Conservation (phyloP, 495 filamentous ascomycete species). For the Annulohypoxylon stygium region DNA sequence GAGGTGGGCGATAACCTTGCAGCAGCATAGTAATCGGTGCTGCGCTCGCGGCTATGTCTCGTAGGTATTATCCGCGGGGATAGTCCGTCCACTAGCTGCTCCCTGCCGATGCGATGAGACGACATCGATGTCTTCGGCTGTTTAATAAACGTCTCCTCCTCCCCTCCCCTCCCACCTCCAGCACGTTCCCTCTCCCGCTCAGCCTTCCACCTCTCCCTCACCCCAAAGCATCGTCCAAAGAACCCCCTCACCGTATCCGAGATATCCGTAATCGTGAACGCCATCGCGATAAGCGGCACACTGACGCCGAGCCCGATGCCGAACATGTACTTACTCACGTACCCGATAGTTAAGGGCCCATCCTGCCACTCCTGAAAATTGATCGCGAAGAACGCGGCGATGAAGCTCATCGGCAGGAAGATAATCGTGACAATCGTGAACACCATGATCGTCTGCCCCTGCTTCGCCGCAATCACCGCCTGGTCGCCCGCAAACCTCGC, state of each 20-base stretch:
- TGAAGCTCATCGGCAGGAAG: slow-evolving; percentile 76
- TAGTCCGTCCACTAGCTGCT: not conserved
- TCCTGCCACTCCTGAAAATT: slow-evolving; percentile 68
- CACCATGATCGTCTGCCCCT: slow-evolving; percentile 80
- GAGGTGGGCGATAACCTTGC: slow-evolving; percentile 38
- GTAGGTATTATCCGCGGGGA: slow-evolving; percentile 5
- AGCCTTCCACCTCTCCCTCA: not conserved
- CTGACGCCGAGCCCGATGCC: slow-evolving; percentile 76
- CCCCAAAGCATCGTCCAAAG: slow-evolving; percentile 12
- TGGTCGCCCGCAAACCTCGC: slow-evolving; percentile 77
- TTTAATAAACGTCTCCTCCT: slow-evolving; percentile 18
- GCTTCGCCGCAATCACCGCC: slow-evolving; percentile 72
- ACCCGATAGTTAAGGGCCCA: slow-evolving; percentile 61
- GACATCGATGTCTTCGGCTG: slow-evolving; percentile 38
- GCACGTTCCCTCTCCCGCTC: not conserved
- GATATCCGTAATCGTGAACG: slow-evolving; percentile 70
- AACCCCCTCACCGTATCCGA: slow-evolving; percentile 51
- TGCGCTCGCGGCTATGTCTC: slow-evolving; percentile 39
- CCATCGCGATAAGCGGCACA: slow-evolving; percentile 71
- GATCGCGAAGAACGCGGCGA: slow-evolving; percentile 76
- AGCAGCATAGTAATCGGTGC: slow-evolving; percentile 33
- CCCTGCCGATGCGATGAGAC: slow-evolving; percentile 28
- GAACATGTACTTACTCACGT: slow-evolving; percentile 74
- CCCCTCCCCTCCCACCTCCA: not conserved
- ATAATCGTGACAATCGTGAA: slow-evolving; percentile 80